Conservation (phyloP, 176 grass and related monocot species). For the Avena eriantha region DNA sequence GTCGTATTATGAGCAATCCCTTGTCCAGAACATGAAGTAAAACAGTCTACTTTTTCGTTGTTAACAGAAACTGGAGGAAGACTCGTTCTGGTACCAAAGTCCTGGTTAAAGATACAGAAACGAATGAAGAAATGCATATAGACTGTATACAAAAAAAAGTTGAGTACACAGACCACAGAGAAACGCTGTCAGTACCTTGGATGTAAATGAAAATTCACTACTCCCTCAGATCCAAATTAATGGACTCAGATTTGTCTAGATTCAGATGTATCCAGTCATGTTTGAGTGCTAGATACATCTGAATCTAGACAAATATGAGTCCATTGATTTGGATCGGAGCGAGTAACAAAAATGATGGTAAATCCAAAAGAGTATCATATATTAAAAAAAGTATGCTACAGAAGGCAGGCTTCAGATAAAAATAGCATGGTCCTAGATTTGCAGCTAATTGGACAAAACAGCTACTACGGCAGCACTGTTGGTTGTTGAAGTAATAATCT, state of each 20-base stretch:
- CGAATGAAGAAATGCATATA: conserved; percentile 33
- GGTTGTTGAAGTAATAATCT: conserved; percentile 11
- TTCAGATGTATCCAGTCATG: no score
- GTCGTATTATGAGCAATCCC: conserved; percentile 43
- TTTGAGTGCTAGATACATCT: no score
- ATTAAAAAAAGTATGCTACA: conserved; percentile 2
- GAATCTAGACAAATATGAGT: no score
- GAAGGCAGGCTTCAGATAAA: conserved; percentile 34
- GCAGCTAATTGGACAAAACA: conserved; percentile 16
- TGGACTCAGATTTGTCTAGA: no score
- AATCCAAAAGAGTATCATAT: conserved; percentile 12
- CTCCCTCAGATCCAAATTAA: no score
- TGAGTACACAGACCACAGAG: background rate
- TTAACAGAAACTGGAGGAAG: conserved; percentile 47
- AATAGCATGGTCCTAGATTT: conserved; percentile 21
- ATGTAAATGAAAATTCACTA: conserved; percentile 17
- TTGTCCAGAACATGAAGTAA: conserved; percentile 38
- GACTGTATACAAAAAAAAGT: conserved; percentile 26
- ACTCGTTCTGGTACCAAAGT: conserved; percentile 35
- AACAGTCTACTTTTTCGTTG: conserved; percentile 48
- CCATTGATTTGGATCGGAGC: no score
- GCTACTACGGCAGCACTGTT: background rate
- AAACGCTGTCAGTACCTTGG: background rate
- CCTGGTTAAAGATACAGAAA: conserved; percentile 53
- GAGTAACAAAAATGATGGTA: conserved; percentile 3